Percentiles rank a stretch among this genome's conserved stretches.
Evolutionary conservation across 225 moss, liverwort and hornwort species (phyloP).

Genomic region (Polytrichum formosum): DNA sequence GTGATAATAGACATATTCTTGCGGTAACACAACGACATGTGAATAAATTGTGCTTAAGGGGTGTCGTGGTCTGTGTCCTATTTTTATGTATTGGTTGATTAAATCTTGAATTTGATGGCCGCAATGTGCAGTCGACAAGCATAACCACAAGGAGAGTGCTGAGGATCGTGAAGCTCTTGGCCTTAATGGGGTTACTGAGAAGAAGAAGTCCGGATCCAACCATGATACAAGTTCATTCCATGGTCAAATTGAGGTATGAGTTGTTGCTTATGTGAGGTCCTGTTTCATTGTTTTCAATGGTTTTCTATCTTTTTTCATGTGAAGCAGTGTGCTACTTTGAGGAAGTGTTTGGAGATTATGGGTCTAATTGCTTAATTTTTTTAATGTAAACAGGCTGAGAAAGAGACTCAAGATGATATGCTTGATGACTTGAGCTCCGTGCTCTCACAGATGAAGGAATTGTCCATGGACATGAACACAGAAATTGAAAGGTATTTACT

Average conservation of each 20-base stretch:
- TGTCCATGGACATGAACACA: slow-evolving; percentile 62
- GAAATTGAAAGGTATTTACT: slow-evolving; percentile 44
- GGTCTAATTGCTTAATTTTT: background rate
- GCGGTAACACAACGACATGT: no score
- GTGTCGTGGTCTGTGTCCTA: no score
- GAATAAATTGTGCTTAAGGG: no score
- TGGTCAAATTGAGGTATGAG: slow-evolving; percentile 39
- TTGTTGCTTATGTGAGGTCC: no score
- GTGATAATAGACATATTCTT: no score
- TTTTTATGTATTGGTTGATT: no score
- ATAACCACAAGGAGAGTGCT: slow-evolving; percentile 43
- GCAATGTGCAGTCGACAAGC: slow-evolving; percentile 22
- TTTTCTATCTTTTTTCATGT: no score
- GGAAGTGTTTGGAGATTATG: no score
- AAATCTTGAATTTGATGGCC: background rate
- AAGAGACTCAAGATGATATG: slow-evolving; percentile 50
- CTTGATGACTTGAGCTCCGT: slow-evolving; percentile 54
- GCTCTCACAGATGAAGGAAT: slow-evolving; percentile 55
- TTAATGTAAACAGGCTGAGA: slow-evolving; percentile 28
- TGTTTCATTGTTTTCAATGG: no score
- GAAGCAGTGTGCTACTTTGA: no score
- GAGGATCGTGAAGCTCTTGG: slow-evolving; percentile 63
- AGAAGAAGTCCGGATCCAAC: slow-evolving; percentile 31
- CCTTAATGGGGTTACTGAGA: slow-evolving; percentile 32
- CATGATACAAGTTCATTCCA: slow-evolving; percentile 39